These are phyloP conservation scores for Tylopilus sp. DNA, from an alignment of 768 basidiomycete species.

Conservation along the genomic window DNA sequence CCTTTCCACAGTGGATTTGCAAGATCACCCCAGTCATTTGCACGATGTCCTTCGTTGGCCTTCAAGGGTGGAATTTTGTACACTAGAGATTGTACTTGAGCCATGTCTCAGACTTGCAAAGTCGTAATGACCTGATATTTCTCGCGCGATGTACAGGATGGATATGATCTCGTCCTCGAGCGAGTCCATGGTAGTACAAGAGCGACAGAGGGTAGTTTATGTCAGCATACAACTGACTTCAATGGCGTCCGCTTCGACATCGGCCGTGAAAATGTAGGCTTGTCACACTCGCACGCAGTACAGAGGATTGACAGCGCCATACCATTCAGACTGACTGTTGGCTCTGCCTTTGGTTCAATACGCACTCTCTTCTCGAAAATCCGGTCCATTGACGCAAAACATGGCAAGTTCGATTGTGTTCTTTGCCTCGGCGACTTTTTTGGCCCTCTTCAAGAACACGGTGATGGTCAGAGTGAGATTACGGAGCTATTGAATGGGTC, in stretches of 20 bases:
- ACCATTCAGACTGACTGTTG: constrained; percentile 62
- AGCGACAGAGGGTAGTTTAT: constrained; percentile 14
- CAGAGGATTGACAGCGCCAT: constrained; percentile 1
- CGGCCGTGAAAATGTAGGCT: constrained; percentile 33
- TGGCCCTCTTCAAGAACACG: constrained; percentile 44
- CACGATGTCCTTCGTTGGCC: constrained; percentile 85
- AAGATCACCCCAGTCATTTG: constrained; percentile 90
- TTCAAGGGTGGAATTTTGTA: constrained; percentile 89
- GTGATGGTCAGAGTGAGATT: constrained; percentile 47
- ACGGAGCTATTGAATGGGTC: constrained; percentile 60
- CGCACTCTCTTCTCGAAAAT: constrained; percentile 77
- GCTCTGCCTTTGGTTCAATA: constrained; percentile 74
- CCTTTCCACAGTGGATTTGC: constrained; percentile 88
- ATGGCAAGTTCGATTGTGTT: constrained; percentile 87
- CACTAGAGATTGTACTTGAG: constrained; percentile 46
- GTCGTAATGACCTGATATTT: constrained; percentile 70
- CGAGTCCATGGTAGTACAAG: constrained; percentile 42
- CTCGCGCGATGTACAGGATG: constrained; percentile 84
- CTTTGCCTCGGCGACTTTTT: constrained; percentile 88
- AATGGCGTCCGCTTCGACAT: constrained; percentile 24
- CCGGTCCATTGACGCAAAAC: constrained; percentile 80
- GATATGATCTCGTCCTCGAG: constrained; percentile 83
- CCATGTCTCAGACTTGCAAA: constrained; percentile 12
- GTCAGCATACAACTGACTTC: constrained; percentile 15
- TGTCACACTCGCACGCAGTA: not conserved